Evolutionary conservation across 2,329 filamentous ascomycete genomes (phyloP).

Genomic region (Ophiostoma piceae): DNA sequence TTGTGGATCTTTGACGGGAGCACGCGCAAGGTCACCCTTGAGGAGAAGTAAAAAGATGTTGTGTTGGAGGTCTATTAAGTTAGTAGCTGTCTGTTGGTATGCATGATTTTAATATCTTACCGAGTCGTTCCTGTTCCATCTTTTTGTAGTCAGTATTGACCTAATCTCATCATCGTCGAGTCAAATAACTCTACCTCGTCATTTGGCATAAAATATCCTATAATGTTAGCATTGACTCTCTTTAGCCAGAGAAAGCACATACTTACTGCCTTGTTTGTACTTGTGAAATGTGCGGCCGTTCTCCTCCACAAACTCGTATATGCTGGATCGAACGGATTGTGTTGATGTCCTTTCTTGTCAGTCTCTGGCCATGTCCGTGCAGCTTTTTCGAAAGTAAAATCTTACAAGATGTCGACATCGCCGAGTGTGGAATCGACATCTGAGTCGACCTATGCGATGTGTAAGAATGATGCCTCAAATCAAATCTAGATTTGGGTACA

Average conservation of each 20-base stretch:
- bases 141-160: not conserved
- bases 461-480: not conserved
- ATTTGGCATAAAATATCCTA: slow-evolving; percentile 29
- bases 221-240: too few species aligned
- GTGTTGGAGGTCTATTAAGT: slow-evolving; percentile 27
- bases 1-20: slow-evolving; percentile 27
- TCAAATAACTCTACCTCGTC: slow-evolving; percentile 24
- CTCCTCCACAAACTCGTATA: slow-evolving; percentile 27
- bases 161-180: not conserved
- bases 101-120: slow-evolving; percentile 10
- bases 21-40: slow-evolving; percentile 27
- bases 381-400: too few species aligned
- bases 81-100: slow-evolving; percentile 21
- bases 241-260: too few species aligned
- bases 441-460: slow-evolving; percentile 18
- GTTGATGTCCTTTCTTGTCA: slow-evolving; percentile 13
- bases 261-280: slow-evolving; percentile 28
- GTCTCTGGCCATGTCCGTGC: not conserved
- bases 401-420: slow-evolving; percentile 18
- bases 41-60: slow-evolving; percentile 26
- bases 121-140: slow-evolving; percentile 28
- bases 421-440: slow-evolving; percentile 23
- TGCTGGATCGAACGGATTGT: slow-evolving; percentile 24
- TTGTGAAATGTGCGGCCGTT: slow-evolving; percentile 27
- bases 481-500: not conserved